Conservation (phyloP, 192 early-diverging fungal genomes). For the Coemansia asiatica region DNA sequence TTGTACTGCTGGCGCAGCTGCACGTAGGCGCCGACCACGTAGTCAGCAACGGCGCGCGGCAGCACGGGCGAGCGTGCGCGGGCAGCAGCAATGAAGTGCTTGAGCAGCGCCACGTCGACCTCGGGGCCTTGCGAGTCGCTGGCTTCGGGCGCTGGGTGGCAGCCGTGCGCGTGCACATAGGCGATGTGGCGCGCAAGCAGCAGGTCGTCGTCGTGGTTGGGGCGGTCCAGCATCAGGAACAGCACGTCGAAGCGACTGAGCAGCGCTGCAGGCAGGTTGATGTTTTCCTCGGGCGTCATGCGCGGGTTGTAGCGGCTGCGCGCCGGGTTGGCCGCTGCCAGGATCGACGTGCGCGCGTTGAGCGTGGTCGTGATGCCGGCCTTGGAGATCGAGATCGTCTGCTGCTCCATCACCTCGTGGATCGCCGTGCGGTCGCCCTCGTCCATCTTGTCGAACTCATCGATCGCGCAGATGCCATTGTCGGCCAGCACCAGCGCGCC, state of each 20-base stretch:
- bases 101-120: slow-evolving; percentile 74
- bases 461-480: slow-evolving; percentile 98
- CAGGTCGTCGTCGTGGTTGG: slow-evolving; percentile 73
- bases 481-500: slow-evolving; percentile 97
- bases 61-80: slow-evolving; percentile 72
- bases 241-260: slow-evolving; percentile 91
- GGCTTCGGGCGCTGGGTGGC: slow-evolving; percentile 67
- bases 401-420: slow-evolving; percentile 99
- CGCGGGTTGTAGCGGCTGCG: slow-evolving; percentile 92
- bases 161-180: slow-evolving; percentile 87
- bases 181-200: slow-evolving; percentile 85
- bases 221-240: slow-evolving; percentile 88
- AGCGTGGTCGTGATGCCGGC: slow-evolving; percentile 98
- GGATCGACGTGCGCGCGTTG: slow-evolving; percentile 91
- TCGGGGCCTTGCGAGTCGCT: slow-evolving; percentile 42
- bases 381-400: slow-evolving; percentile 96
- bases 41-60: slow-evolving; percentile 74
- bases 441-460: slow-evolving; percentile 99
- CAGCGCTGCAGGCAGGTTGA: slow-evolving; percentile 94
- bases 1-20: slow-evolving; percentile 69
- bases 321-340: slow-evolving; percentile 97
- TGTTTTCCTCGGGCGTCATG: slow-evolving; percentile 88
- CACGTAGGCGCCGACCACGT: slow-evolving; percentile 86
- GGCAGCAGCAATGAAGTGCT: slow-evolving; percentile 87
- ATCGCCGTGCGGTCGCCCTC: slow-evolving; percentile 94